These are phyloP conservation scores for Mycogone perniciosa DNA, from an alignment of 2,329 filamentous ascomycete genomes.

Conservation along the genomic window DNA sequence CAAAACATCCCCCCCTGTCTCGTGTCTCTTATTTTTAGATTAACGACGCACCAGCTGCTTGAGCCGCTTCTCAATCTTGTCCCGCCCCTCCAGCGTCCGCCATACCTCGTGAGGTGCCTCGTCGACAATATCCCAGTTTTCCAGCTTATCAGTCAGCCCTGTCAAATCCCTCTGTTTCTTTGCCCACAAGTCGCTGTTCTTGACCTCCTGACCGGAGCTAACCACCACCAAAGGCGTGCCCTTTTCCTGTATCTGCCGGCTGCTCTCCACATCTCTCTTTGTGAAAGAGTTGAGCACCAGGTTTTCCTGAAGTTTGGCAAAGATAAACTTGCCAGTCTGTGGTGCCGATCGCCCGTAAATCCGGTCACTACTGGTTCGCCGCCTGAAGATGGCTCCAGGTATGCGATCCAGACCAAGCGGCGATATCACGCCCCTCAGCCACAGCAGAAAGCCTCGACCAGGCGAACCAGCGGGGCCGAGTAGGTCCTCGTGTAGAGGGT, in stretches of 20 bases:
- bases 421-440: constrained; percentile 78
- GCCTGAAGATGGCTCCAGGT: constrained; percentile 72
- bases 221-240: constrained; percentile 73
- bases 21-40: constrained; percentile 30
- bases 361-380: constrained; percentile 73
- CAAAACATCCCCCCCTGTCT: neutral
- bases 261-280: constrained; percentile 72
- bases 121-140: constrained; percentile 81
- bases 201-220: constrained; percentile 69
- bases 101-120: constrained; percentile 84
- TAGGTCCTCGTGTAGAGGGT: constrained; percentile 83
- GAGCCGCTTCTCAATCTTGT: constrained; percentile 72
- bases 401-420: constrained; percentile 81
- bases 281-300: constrained; percentile 80
- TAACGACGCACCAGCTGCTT: constrained; percentile 46
- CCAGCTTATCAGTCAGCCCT: constrained; percentile 68
- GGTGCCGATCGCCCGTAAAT: constrained; percentile 75
- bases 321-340: constrained; percentile 77
- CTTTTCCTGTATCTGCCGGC: constrained; percentile 70
- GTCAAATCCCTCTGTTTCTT: constrained; percentile 79
- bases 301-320: constrained; percentile 87
- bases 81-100: constrained; percentile 64
- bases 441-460: constrained; percentile 72
- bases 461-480: constrained; percentile 62
- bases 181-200: constrained; percentile 66